Conservation (phyloP, 2,329 filamentous ascomycete species). For the Fusarium pseudonygamai region DNA sequence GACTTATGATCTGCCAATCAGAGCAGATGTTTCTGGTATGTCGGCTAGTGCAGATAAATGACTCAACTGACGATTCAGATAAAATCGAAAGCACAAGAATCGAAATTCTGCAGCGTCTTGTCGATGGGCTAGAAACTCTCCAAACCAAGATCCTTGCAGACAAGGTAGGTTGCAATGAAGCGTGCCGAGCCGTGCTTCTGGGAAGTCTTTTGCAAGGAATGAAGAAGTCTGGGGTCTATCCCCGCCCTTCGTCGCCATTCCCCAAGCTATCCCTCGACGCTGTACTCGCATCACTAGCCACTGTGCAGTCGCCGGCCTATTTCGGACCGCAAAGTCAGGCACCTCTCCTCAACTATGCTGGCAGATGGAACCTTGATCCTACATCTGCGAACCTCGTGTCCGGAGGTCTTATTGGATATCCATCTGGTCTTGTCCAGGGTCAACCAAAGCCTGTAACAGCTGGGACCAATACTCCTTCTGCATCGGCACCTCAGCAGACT, state of each 20-base stretch:
- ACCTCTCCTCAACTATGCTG: accelerated
- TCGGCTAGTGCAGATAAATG: accelerated
- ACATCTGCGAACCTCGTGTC: not conserved
- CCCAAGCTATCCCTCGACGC: not conserved
- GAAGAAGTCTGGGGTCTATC: accelerated
- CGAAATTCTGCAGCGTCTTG: accelerated
- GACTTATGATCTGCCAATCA: not conserved
- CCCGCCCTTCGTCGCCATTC: accelerated
- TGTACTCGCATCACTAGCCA: not conserved
- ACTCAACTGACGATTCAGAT: not conserved
- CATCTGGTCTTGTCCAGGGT: not conserved
- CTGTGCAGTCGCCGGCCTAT: not conserved
- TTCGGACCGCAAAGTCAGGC: not conserved
- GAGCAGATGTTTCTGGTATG: not conserved
- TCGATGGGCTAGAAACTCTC: accelerated
- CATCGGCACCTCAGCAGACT: not conserved
- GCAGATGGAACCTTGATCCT: not conserved
- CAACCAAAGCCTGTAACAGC: not conserved
- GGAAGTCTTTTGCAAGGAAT: accelerated
- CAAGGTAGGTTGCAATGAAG: not conserved
- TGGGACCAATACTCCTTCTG: not conserved
- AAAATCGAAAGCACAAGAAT: not conserved
- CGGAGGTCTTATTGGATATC: not conserved
- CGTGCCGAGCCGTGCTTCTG: not conserved
- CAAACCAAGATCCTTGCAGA: not conserved